A percentile compares a stretch with the other conserved stretches of the same genome.
Evolutionary conservation across 1,139 yeast genomes (phyloP).

Genomic region (Yamadazyma triangularis): DNA sequence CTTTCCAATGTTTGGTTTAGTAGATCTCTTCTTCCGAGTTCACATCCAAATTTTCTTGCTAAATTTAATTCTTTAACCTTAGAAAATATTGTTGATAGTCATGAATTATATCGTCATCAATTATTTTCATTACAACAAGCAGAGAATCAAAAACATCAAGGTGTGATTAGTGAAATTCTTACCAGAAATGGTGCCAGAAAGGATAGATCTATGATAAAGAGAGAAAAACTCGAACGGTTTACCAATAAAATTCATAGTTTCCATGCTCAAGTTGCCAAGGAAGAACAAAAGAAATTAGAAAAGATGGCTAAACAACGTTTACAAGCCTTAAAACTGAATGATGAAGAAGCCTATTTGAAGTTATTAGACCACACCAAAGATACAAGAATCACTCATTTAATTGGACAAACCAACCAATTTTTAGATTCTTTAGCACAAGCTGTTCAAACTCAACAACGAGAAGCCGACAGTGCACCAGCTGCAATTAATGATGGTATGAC

Average conservation of each 20-base stretch:
- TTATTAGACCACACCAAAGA: conserved; percentile 95
- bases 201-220: conserved; percentile 17
- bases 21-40: conserved; percentile 60
- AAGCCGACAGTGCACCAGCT: conserved; percentile 24
- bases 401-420: conserved; percentile 85
- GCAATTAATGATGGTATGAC: conserved; percentile 24
- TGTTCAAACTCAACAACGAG: conserved; percentile 81
- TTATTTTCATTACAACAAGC: conserved; percentile 38
- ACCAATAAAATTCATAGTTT: conserved; percentile 40
- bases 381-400: conserved; percentile 92
- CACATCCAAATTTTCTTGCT: conserved; percentile 75
- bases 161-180: conserved; percentile 31
- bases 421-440: conserved; percentile 90
- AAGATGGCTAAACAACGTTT: conserved; percentile 95
- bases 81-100: conserved; percentile 42
- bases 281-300: conserved; percentile 83
- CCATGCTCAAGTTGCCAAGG: conserved; percentile 77
- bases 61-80: conserved; percentile 54
- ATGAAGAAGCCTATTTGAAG: conserved; percentile 95
- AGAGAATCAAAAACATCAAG: conserved; percentile 39
- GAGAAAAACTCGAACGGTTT: conserved; percentile 40
- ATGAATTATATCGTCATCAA: conserved; percentile 37
- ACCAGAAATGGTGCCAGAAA: conserved; percentile 14
- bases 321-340: conserved; percentile 93
- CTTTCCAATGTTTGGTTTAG: conserved; percentile 63